Evolutionary conservation across 768 basidiomycete species (phyloP).

Genomic region (Mycena crocata): DNA sequence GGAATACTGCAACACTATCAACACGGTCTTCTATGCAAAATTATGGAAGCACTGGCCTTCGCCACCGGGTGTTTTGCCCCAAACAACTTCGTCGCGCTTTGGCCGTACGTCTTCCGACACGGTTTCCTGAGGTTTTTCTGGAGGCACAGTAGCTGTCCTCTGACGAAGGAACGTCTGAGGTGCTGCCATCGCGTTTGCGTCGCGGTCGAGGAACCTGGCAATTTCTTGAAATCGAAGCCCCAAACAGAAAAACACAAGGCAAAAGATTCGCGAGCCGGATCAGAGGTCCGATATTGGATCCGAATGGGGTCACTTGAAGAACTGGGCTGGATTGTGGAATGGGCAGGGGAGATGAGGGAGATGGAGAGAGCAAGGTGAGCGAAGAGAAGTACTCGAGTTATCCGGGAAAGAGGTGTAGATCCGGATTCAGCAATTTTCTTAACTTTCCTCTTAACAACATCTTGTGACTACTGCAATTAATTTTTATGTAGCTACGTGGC

Average conservation of each 20-base stretch:
- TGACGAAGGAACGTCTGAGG: slow-evolving; percentile 24
- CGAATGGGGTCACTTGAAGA: too few species aligned
- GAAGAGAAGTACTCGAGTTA: too few species aligned
- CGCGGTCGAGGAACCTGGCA: background rate
- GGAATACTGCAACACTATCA: slow-evolving; percentile 73
- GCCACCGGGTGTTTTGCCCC: slow-evolving; percentile 88
- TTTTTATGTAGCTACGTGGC: too few species aligned
- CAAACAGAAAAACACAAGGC: background rate
- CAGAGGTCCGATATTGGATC: too few species aligned
- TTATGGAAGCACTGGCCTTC: slow-evolving; percentile 64
- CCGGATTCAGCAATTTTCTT: too few species aligned
- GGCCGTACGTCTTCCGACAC: background rate
- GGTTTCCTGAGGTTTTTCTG: slow-evolving; percentile 1
- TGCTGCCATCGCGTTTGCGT: slow-evolving; percentile 15
- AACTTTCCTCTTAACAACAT: too few species aligned
- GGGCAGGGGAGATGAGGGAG: too few species aligned
- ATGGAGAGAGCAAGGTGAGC: too few species aligned
- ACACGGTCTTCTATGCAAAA: slow-evolving; percentile 13
- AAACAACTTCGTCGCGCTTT: slow-evolving; percentile 72
- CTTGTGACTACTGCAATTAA: too few species aligned
- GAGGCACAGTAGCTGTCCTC: slow-evolving; percentile 1
- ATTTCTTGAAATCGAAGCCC: background rate
- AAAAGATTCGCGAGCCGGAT: too few species aligned
- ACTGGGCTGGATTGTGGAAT: too few species aligned
- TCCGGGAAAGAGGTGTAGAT: too few species aligned